Conservation (phyloP, 1,284 basidiomycete species). For the Tremellales sp. region DNA sequence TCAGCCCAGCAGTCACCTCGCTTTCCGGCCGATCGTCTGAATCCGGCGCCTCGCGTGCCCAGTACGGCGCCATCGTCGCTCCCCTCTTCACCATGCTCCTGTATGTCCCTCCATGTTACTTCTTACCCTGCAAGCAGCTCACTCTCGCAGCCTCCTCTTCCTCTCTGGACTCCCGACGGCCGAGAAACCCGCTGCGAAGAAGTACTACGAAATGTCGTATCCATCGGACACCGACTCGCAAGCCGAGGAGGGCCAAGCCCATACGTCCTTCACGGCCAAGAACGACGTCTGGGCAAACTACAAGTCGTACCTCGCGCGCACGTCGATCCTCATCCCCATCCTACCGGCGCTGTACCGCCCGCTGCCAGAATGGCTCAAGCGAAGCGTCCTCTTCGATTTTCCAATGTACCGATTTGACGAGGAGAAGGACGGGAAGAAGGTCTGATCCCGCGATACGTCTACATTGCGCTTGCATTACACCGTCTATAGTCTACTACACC, state of each 20-base stretch:
- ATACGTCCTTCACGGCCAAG: constrained; percentile 7
- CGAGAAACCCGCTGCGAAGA: constrained; percentile 66
- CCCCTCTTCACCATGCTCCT: constrained; percentile 61
- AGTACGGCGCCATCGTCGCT: constrained; percentile 59
- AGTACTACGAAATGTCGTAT: constrained; percentile 61
- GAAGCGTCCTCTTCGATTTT: constrained; percentile 61
- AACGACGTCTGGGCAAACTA: constrained; percentile 55
- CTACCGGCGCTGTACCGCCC: constrained; percentile 59
- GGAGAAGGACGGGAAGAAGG: constrained; percentile 52
- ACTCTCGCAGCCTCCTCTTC: constrained; percentile 57
- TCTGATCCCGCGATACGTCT: too few species aligned
- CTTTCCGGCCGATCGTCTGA: not conserved
- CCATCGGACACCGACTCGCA: not conserved
- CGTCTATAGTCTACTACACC: not conserved
- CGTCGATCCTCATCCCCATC: constrained; percentile 64
- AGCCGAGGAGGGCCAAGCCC: constrained; percentile 39
- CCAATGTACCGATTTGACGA: constrained; percentile 62
- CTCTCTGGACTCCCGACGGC: constrained; percentile 67
- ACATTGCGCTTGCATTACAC: too few species aligned
- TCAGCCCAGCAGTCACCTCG: too few species aligned
- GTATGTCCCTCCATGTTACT: constrained; percentile 46
- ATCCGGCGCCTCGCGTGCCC: constrained; percentile 54
- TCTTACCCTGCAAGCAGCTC: not conserved
- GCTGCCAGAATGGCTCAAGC: constrained; percentile 59
- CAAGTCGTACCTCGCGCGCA: constrained; percentile 57